These are phyloP conservation scores for Hanseniaspora singularis DNA, from an alignment of 805 yeast genomes.

Conservation along the genomic window DNA sequence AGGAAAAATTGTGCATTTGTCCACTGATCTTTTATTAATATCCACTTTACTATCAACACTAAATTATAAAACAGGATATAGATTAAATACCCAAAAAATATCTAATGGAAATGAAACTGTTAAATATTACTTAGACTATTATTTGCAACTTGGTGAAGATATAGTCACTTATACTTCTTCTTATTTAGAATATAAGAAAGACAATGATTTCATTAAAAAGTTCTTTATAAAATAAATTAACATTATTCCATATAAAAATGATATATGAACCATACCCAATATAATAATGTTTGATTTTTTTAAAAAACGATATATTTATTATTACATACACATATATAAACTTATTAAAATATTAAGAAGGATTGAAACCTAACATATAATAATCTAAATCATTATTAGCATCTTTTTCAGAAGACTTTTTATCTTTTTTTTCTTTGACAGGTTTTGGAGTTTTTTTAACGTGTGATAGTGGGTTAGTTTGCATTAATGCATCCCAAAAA, in stretches of 20 bases:
- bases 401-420: background rate
- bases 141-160: constrained; percentile 77
- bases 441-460: background rate
- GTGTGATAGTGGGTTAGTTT: background rate
- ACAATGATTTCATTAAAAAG: background rate
- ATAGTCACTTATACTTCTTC: constrained; percentile 44
- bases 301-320: too few relatives aligned
- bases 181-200: background rate
- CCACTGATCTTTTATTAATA: constrained; percentile 48
- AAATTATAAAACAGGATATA: constrained; percentile 58
- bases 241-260: background rate
- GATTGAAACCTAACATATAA: constrained; percentile 11
- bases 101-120: constrained; percentile 37
- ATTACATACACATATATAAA: background rate
- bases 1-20: constrained; percentile 45
- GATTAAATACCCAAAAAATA: constrained; percentile 38
- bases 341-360: background rate
- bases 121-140: constrained; percentile 45
- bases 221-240: constrained; percentile 8
- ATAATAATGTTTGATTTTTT: too few relatives aligned
- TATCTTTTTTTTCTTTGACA: background rate
- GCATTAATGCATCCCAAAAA: constrained; percentile 8
- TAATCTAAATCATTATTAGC: constrained; percentile 5
- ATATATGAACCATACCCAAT: background rate
- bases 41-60: constrained; percentile 64